These are phyloP conservation scores for Yamadazyma tumulicola DNA, from an alignment of 805 yeast species.

Conservation along the genomic window DNA sequence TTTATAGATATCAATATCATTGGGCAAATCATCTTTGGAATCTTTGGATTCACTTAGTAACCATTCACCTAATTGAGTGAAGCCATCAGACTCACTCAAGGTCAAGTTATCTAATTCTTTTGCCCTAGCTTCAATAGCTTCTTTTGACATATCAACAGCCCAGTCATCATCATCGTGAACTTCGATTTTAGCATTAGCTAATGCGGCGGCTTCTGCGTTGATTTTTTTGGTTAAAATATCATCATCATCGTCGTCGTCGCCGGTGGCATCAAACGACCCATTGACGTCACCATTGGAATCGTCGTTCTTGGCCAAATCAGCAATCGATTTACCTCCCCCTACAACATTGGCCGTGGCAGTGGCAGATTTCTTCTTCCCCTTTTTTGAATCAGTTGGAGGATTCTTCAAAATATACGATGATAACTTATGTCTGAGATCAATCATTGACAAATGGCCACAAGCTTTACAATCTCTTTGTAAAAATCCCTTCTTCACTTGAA, in stretches of 20 bases:
- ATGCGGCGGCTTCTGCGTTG: slow-evolving; percentile 77
- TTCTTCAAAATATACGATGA: slow-evolving; percentile 86
- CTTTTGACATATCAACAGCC: slow-evolving; percentile 97
- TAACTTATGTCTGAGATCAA: slow-evolving; percentile 84
- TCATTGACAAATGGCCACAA: slow-evolving; percentile 84
- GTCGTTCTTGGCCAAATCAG: slow-evolving; percentile 62
- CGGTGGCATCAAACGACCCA: slow-evolving; percentile 21
- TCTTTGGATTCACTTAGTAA: slow-evolving; percentile 49
- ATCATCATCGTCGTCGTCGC: slow-evolving; percentile 55
- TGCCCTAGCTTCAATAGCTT: slow-evolving; percentile 91
- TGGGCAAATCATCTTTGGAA: slow-evolving; percentile 59
- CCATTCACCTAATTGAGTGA: slow-evolving; percentile 90
- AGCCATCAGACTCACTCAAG: slow-evolving; percentile 44
- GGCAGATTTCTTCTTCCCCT: slow-evolving; percentile 64
- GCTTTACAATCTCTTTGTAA: slow-evolving; percentile 95
- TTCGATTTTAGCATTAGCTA: slow-evolving; percentile 46
- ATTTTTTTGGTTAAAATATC: slow-evolving; percentile 75
- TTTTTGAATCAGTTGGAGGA: slow-evolving; percentile 65
- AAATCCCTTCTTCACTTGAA: slow-evolving; percentile 68
- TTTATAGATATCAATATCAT: slow-evolving; percentile 89
- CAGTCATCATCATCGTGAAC: slow-evolving; percentile 92
- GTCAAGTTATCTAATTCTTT: slow-evolving; percentile 71
- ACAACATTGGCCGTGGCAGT: slow-evolving; percentile 87
- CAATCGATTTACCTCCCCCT: slow-evolving; percentile 80
- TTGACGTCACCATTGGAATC: slow-evolving; percentile 24